phyloP scores from a whole-genome alignment of 2,329 filamentous ascomycete genomes.

The Macroventuria anomochaeta region DNA sequence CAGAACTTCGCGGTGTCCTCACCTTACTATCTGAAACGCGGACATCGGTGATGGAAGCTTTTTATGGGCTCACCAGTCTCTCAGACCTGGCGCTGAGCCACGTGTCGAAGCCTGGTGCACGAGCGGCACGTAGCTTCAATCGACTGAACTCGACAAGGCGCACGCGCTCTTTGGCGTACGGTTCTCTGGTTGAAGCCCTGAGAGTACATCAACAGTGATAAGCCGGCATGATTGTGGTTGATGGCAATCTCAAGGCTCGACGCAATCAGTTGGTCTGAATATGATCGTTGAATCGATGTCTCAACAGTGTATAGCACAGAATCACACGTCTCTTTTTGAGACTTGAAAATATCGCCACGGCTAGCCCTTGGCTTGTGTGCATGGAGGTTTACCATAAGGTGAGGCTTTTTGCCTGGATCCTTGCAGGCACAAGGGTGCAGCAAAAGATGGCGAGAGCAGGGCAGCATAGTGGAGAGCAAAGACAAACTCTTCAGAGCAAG shows the following conservation, averaged over 20 bases:
- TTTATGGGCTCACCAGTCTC: background rate
- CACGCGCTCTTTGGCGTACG: background rate
- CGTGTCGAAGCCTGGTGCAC: background rate
- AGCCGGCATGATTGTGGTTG: too few species aligned
- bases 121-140: background rate
- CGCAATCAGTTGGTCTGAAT: too few species aligned
- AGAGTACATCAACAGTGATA: too few species aligned
- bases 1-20: background rate
- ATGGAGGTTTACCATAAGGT: background rate
- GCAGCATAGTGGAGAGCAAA: slow-evolving; percentile 8
- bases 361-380: too few species aligned
- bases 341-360: too few species aligned
- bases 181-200: too few species aligned
- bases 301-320: too few species aligned
- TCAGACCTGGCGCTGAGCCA: background rate
- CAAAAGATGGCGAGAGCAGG: background rate
- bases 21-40: slow-evolving; percentile 4
- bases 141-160: background rate
- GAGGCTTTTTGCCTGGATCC: background rate
- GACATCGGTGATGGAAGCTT: slow-evolving; percentile 1
- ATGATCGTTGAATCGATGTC: too few species aligned
- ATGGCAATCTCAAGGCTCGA: too few species aligned
- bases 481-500: background rate
- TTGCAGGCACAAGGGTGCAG: background rate
- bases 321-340: background rate